Base-by-base conservation (phyloP, 257 asterid genomes). In the Apocynum venetum region DNA sequence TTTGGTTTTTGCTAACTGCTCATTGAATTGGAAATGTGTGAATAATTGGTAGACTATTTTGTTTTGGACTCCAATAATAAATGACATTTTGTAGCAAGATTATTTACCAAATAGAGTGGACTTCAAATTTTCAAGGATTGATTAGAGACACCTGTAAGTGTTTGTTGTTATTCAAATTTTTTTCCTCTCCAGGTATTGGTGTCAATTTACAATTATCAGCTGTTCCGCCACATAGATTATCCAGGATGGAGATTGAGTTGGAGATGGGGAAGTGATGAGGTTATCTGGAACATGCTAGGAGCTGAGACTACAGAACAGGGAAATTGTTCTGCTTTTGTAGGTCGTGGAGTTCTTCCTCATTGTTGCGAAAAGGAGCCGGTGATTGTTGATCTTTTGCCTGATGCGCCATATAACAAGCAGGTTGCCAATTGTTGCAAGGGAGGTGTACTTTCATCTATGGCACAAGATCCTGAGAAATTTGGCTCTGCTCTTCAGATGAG, bases 251-350 rank as follows among this genome's bases (percentile, higher is more conserved):
- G 79, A 84, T 81, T 93, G 44, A 86, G 88, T 11, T 93, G 96
- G 96, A 56, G 17, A 31, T 93, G 97, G 97, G 86, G 80, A 17
- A 83, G 90, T 0, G 68, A 88, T 2, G 91, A 88, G 76, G 91
- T 89, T 48, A 93, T 93, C 36, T 93, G 97, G 97, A 61, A 36
- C 43, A 85, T 91, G 67, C 2, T 11, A 15, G 97, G 97, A 40
- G 97, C 97, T 4, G 94, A 91, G 82, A 84, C 96, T 0, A 84
- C 90, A 0, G 94, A 91, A 47, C 97, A 91, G 59, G 98, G 98
- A 2, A 86, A 93, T 52, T 93, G 98, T 80, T 89, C 96, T 40
- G 81, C 80, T 3, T 87, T 90, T 69, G 84, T 51, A 77, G 90
- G 87, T 25, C 31, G 31, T 43, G 44, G 44, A 15, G n/a, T 2